A percentile compares a stretch with the other conserved stretches of the same genome.
phyloP scores from a whole-genome alignment of 768 basidiomycete genomes.

The Suillus bovinus region DNA sequence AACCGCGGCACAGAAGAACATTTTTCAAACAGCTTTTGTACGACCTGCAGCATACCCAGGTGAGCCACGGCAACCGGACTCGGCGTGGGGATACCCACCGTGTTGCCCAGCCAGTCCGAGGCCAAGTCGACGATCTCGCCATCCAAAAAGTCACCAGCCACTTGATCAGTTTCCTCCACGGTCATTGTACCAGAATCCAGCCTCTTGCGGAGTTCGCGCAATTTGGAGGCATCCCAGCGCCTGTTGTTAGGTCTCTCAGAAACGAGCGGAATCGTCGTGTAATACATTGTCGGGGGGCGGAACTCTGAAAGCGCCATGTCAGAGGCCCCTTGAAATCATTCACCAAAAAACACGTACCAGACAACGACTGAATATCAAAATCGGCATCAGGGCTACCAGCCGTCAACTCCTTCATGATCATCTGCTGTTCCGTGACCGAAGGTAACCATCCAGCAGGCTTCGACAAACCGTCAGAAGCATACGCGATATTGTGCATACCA shows the following conservation, averaged over 20 bases:
- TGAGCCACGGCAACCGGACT: conserved; percentile 7
- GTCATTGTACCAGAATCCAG: conserved; percentile 88
- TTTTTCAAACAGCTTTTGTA: conserved; percentile 95
- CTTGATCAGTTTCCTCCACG: conserved; percentile 85
- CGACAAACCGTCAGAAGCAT: conserved; percentile 52
- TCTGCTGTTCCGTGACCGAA: conserved; percentile 90
- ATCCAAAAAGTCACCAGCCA: conserved; percentile 88
- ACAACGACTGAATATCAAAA: conserved; percentile 79
- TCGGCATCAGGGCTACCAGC: conserved; percentile 77
- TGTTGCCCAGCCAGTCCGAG: conserved; percentile 98
- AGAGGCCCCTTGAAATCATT: background rate
- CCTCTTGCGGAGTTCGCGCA: conserved; percentile 92
- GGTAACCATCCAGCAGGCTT: conserved; percentile 70
- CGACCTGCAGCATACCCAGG: conserved; percentile 53
- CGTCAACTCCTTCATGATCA: conserved; percentile 94
- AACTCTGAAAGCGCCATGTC: conserved; percentile 58
- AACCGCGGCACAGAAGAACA: conserved; percentile 77
- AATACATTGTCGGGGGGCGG: conserved; percentile 93
- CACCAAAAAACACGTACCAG: conserved; percentile 55
- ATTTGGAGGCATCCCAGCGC: conserved; percentile 90
- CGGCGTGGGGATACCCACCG: conserved; percentile 35
- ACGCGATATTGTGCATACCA: conserved; percentile 62
- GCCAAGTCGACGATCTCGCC: conserved; percentile 94
- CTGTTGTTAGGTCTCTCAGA: conserved; percentile 83
- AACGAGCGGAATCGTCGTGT: conserved; percentile 90